phyloP scores from a whole-genome alignment of 805 yeast genomes.

The Scheffersomyces lignosus region DNA sequence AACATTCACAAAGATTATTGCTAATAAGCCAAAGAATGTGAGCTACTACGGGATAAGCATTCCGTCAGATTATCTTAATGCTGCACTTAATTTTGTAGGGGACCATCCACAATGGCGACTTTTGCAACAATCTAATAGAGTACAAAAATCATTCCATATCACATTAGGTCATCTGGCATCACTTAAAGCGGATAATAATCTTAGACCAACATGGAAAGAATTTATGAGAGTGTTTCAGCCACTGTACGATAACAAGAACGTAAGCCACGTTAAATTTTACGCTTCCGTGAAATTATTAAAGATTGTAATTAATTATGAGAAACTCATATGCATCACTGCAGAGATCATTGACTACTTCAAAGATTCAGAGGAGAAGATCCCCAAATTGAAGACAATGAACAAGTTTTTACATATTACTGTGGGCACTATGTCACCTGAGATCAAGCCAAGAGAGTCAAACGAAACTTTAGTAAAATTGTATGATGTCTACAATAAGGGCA shows the following conservation, averaged over 20 bases:
- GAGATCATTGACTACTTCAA: slow-evolving; percentile 17
- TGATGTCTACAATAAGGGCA: background rate
- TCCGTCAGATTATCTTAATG: slow-evolving; percentile 3
- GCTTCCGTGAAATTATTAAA: slow-evolving; percentile 44
- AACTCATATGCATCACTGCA: slow-evolving; percentile 56
- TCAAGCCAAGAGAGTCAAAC: slow-evolving; percentile 57
- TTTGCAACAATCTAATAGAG: slow-evolving; percentile 30
- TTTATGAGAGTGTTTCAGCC: slow-evolving; percentile 9
- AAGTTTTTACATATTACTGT: slow-evolving; percentile 63
- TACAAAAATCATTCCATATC: slow-evolving; percentile 63
- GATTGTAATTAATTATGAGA: slow-evolving; percentile 48
- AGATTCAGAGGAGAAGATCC: slow-evolving; percentile 9
- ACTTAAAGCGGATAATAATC: slow-evolving; percentile 7
- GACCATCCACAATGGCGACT: slow-evolving; percentile 16
- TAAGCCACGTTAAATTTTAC: slow-evolving; percentile 10
- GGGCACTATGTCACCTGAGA: slow-evolving; percentile 51
- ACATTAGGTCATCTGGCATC: slow-evolving; percentile 55
- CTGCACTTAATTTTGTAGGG: background rate
- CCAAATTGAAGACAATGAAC: slow-evolving; percentile 37
- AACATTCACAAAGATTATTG: slow-evolving; percentile 36
- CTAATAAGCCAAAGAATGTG: slow-evolving; percentile 22
- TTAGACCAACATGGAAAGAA: slow-evolving; percentile 21
- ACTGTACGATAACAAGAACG: background rate
- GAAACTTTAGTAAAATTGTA: slow-evolving; percentile 4
- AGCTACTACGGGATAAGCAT: slow-evolving; percentile 49